A percentile compares a stretch with the other conserved stretches of the same genome.
Evolutionary conservation across 805 yeast species (phyloP).

Genomic region (Saccharomycopsis selenospora): DNA sequence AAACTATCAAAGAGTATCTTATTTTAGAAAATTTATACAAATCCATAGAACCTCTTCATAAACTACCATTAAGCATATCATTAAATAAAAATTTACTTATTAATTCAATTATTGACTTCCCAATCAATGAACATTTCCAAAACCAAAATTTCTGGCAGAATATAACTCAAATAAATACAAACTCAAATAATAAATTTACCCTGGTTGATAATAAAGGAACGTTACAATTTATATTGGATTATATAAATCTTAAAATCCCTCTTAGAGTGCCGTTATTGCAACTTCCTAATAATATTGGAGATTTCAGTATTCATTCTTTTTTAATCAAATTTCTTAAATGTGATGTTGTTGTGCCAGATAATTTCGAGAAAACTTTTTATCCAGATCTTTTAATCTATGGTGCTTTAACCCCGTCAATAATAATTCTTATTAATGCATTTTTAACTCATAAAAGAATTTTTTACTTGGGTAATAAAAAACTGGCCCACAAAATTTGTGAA

Average conservation of each 20-base stretch:
- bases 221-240: conserved; percentile 34
- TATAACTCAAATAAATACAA: neutral
- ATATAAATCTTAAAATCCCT: conserved; percentile 38
- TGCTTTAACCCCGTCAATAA: conserved; percentile 45
- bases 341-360: conserved; percentile 19
- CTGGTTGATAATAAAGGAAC: conserved; percentile 29
- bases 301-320: conserved; percentile 13
- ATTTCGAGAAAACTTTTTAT: conserved; percentile 25
- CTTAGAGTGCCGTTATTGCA: conserved; percentile 30
- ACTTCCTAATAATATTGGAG: conserved; percentile 26
- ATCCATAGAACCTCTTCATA: conserved; percentile 18
- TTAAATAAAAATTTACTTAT: conserved; percentile 13
- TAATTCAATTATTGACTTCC: conserved; percentile 16
- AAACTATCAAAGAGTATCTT: conserved; percentile 23
- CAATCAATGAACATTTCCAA: conserved; percentile 11
- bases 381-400: conserved; percentile 49
- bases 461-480: conserved; percentile 42
- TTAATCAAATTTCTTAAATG: conserved; percentile 12
- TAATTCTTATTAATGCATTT: conserved; percentile 44
- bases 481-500: conserved; percentile 45
- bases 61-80: neutral
- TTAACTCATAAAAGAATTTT: conserved; percentile 46
- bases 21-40: conserved; percentile 24
- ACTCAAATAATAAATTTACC: neutral
- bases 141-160: conserved; percentile 3